Evolutionary conservation across 345 rosid genomes (phyloP).

Genomic region (Lenwebbia sp.): DNA sequence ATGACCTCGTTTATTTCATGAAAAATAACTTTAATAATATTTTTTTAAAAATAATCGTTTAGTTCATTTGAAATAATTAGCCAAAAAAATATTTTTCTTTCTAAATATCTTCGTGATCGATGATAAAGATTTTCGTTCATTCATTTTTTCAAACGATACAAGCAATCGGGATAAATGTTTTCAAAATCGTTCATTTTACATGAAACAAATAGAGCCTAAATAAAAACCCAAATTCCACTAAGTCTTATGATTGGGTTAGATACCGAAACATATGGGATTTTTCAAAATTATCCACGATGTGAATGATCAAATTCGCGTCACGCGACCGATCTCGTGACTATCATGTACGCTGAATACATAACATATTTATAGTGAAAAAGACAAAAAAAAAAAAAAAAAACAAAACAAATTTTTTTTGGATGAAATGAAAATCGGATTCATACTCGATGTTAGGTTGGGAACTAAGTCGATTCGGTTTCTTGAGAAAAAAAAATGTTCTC

Average conservation of each 20-base stretch:
- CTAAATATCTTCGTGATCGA: too few relatives aligned
- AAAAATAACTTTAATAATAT: accelerated
- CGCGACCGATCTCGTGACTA: accelerated
- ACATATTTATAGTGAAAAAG: background rate
- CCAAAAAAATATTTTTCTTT: too few relatives aligned
- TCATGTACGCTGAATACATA: background rate
- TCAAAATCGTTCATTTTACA: too few relatives aligned
- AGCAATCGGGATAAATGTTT: background rate
- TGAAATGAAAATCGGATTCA: too few relatives aligned
- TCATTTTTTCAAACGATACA: background rate
- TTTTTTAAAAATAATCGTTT: background rate
- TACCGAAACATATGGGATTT: background rate
- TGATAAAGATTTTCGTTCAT: accelerated
- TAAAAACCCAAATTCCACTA: background rate
- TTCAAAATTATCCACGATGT: accelerated
- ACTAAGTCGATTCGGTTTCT: background rate
- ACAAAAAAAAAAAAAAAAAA: background rate
- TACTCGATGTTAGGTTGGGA: background rate
- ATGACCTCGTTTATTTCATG: accelerated
- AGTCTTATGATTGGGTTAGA: background rate
- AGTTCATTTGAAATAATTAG: accelerated
- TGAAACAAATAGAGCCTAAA: background rate
- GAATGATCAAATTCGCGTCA: background rate
- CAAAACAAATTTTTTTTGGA: too few relatives aligned
- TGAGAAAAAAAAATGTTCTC: too few relatives aligned